Evolutionary conservation across 2,329 filamentous ascomycete genomes (phyloP).

Genomic region (Endothia cerciana): DNA sequence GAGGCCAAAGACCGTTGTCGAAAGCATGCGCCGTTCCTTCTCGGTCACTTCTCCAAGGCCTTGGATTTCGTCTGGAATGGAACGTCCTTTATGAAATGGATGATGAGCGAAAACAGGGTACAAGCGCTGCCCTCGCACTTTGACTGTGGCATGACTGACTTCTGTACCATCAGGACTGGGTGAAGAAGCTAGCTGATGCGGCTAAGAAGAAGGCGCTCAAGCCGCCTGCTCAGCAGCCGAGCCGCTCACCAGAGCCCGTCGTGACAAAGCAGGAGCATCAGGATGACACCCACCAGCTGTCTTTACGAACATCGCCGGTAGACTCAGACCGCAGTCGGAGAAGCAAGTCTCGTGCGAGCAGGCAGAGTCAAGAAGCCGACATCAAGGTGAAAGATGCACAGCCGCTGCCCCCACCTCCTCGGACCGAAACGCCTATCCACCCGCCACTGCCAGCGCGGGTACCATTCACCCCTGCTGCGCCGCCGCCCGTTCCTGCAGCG

Average conservation of each 20-base stretch:
- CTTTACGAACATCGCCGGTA: conserved; percentile 18
- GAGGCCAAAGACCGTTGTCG: conserved; percentile 53
- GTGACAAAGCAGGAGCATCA: conserved; percentile 29
- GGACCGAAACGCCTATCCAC: conserved; percentile 17
- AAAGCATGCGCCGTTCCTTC: conserved; percentile 55
- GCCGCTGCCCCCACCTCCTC: conserved; percentile 32
- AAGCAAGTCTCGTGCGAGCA: conserved; percentile 33
- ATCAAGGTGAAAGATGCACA: conserved; percentile 35
- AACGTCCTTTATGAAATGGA: conserved; percentile 55
- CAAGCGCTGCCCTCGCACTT: background rate
- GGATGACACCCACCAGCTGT: conserved; percentile 22
- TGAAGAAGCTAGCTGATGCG: conserved; percentile 17
- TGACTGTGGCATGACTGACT: conserved; percentile 11
- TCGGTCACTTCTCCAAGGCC: conserved; percentile 54
- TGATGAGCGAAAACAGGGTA: conserved; percentile 38
- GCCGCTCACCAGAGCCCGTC: conserved; percentile 28
- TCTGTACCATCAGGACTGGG: conserved; percentile 31
- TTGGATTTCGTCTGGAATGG: conserved; percentile 45
- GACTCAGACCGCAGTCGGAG: conserved; percentile 29
- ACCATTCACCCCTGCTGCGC: background rate
- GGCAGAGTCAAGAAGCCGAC: conserved; percentile 34
- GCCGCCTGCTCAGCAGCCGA: conserved; percentile 13
- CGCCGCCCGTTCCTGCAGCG: background rate
- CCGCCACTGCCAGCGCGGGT: conserved; percentile 2
- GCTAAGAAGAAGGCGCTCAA: conserved; percentile 7